Conservation (phyloP, 257 asterid genomes). For the Solanum chilense region DNA sequence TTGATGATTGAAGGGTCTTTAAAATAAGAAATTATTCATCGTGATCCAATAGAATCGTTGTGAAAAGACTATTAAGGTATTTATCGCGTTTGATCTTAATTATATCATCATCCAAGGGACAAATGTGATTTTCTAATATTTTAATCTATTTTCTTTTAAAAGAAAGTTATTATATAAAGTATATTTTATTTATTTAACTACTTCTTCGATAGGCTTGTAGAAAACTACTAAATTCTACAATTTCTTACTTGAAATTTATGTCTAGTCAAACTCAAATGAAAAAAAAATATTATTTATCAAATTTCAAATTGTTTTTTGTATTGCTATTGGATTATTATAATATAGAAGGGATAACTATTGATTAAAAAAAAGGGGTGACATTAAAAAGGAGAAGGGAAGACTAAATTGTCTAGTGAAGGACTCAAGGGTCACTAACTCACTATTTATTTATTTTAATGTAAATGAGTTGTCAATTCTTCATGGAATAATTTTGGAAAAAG, state of each 20-base stretch:
- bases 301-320: background rate
- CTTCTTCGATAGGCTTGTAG: background rate
- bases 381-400: no score
- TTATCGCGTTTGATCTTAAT: no score
- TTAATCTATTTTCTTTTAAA: no score
- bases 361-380: background rate
- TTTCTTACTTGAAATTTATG: background rate
- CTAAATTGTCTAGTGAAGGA: background rate
- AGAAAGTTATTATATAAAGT: background rate
- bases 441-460: background rate
- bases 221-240: background rate
- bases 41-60: no score
- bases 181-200: no score
- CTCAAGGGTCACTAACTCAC: background rate
- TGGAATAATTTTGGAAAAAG: slow-evolving; percentile 14
- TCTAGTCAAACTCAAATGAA: background rate
- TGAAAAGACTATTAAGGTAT: no score
- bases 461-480: background rate
- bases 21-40: no score
- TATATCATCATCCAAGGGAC: no score
- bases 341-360: background rate
- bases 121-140: no score
- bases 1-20: no score
- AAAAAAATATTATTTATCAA: background rate
- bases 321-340: background rate